These are phyloP conservation scores for Lentinula sp. DNA, from an alignment of 768 basidiomycete genomes.

Conservation along the genomic window DNA sequence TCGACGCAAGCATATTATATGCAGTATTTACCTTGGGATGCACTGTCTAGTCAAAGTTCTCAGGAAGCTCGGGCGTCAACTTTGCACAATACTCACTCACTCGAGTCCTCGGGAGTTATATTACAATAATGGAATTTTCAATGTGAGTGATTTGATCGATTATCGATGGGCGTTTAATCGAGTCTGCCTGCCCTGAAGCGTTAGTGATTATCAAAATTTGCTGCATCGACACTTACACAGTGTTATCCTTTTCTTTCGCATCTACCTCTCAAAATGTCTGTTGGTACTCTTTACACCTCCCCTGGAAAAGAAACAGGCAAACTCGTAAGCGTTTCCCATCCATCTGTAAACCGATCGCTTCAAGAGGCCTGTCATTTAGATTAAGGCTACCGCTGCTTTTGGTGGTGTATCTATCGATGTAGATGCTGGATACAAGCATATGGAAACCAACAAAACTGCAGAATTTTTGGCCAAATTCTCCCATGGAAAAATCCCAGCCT, in stretches of 20 bases:
- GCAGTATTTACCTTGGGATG: no score
- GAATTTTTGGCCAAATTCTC: constrained; percentile 69
- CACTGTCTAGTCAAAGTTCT: no score
- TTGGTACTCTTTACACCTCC: constrained; percentile 59
- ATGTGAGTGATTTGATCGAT: neutral
- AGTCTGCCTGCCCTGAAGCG: neutral
- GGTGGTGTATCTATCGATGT: constrained; percentile 53
- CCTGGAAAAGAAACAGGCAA: constrained; percentile 36
- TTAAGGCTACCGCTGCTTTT: constrained; percentile 52
- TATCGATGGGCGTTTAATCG: neutral
- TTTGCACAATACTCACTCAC: no score
- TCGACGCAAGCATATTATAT: no score
- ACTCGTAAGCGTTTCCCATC: constrained; percentile 33
- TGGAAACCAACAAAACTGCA: constrained; percentile 62
- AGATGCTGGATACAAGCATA: constrained; percentile 47
- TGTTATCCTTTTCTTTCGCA: constrained; percentile 11
- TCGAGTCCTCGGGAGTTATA: no score
- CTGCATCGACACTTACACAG: neutral
- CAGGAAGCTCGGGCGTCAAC: no score
- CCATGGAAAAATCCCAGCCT: constrained; percentile 79
- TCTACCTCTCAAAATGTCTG: constrained; percentile 27
- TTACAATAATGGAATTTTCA: no score
- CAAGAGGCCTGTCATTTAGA: constrained; percentile 23
- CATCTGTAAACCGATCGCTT: neutral
- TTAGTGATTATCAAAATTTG: neutral